A percentile compares a stretch with the other conserved stretches of the same genome.
phyloP scores from a whole-genome alignment of 2,329 filamentous ascomycete genomes.

The Aphanocladium album region DNA sequence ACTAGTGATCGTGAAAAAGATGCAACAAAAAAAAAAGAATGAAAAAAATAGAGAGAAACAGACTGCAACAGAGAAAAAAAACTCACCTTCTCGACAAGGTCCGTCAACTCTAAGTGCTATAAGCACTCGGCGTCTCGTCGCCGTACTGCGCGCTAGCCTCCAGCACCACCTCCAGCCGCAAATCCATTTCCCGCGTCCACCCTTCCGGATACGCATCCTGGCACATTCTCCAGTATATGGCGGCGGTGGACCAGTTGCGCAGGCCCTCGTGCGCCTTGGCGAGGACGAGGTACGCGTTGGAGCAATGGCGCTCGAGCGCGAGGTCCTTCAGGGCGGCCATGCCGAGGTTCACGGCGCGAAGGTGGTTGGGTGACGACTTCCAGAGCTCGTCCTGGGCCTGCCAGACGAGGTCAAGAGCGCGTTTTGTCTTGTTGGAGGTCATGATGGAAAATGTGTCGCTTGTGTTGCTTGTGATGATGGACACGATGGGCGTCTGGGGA shows the following conservation, averaged over 20 bases:
- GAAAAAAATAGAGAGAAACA: not conserved
- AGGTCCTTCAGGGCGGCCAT: not conserved
- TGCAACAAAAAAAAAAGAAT: not conserved
- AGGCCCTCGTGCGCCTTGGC: not conserved
- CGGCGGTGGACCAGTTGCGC: not conserved
- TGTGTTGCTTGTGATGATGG: no score
- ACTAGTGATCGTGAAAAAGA: not conserved
- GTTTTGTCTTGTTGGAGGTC: not conserved
- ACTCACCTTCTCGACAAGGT: no score
- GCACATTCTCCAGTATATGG: not conserved
- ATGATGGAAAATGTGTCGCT: not conserved
- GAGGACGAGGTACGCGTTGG: not conserved
- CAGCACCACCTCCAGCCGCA: not conserved
- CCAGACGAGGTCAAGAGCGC: not conserved
- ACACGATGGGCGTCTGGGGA: no score
- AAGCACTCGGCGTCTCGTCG: not conserved
- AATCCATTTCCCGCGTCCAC: not conserved
- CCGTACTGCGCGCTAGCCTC: no score
- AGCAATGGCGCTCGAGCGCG: not conserved
- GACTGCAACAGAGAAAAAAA: not conserved
- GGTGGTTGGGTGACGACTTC: not conserved
- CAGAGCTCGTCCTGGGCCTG: conserved; percentile 1
- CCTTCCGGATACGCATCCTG: not conserved
- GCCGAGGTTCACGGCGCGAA: not conserved
- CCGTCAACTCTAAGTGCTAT: no score